phyloP scores from a whole-genome alignment of 2,329 filamentous ascomycete genomes.

The Incumbomyces lentus region DNA sequence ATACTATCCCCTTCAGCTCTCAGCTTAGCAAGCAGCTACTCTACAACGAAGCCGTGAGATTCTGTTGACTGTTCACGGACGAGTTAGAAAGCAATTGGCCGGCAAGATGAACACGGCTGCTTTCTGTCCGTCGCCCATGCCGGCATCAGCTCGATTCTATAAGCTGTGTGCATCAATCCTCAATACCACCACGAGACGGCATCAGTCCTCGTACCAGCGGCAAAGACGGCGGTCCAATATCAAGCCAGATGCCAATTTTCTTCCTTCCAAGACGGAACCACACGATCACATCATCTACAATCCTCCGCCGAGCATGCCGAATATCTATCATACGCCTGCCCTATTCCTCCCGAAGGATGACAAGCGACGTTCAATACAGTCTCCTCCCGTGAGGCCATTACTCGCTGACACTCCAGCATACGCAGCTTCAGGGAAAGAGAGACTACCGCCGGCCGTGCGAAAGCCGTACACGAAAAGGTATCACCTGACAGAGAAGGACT shows the following conservation, averaged over 20 bases:
- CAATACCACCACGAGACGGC: conserved; percentile 25
- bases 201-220: conserved; percentile 42
- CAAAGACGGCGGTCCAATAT: conserved; percentile 41
- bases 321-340: conserved; percentile 52
- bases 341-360: conserved; percentile 55
- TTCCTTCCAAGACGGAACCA: conserved; percentile 26
- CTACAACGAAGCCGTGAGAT: too few relatives aligned
- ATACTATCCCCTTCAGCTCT: too few relatives aligned
- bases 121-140: conserved; percentile 1
- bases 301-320: conserved; percentile 53
- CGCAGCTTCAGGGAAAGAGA: conserved; percentile 17
- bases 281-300: conserved; percentile 54
- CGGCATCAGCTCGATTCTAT: conserved; percentile 19
- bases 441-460: conserved; percentile 41
- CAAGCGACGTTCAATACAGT: conserved; percentile 37
- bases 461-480: conserved; percentile 48
- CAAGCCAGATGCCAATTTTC: conserved; percentile 44
- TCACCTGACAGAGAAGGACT: conserved; percentile 46
- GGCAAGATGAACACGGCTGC: conserved; percentile 14
- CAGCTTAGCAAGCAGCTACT: too few relatives aligned
- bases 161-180: conserved; percentile 20
- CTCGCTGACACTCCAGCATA: conserved; percentile 21
- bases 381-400: conserved; percentile 18
- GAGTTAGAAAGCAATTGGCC: not conserved
- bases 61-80: too few relatives aligned